phyloP scores from a whole-genome alignment of 805 yeast genomes.

The Dipodascus geniculatus region DNA sequence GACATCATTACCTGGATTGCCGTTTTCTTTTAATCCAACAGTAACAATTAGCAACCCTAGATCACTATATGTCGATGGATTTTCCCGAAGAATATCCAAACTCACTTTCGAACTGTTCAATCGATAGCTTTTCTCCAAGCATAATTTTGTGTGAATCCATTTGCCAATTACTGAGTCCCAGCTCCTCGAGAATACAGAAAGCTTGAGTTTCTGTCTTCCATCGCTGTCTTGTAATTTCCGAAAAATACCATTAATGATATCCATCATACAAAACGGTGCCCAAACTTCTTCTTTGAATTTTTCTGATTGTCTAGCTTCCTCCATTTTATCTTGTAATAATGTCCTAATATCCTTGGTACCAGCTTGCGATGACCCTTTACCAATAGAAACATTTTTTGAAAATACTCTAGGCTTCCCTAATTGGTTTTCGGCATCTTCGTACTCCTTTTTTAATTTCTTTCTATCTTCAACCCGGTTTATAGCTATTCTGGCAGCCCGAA shows the following conservation, averaged over 20 bases:
- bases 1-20: background rate
- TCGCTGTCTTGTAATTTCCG: conserved; percentile 22
- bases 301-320: conserved; percentile 22
- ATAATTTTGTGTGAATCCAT: conserved; percentile 39
- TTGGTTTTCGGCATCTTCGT: conserved; percentile 23
- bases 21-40: background rate
- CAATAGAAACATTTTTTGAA: conserved; percentile 14
- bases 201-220: conserved; percentile 21
- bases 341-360: conserved; percentile 7
- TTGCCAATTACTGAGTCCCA: conserved; percentile 36
- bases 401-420: conserved; percentile 24
- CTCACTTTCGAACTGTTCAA: background rate
- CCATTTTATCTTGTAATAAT: conserved; percentile 5
- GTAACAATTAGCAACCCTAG: background rate
- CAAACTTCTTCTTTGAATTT: conserved; percentile 32
- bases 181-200: conserved; percentile 35
- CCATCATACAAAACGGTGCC: conserved; percentile 30
- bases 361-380: conserved; percentile 15
- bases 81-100: background rate
- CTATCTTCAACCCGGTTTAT: conserved; percentile 21
- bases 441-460: conserved; percentile 32
- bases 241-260: conserved; percentile 28
- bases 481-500: conserved; percentile 18
- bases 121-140: conserved; percentile 18
- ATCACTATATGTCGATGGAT: background rate